These are phyloP conservation scores for Gymnopus androsaceus DNA, from an alignment of 1,284 basidiomycete genomes.

Conservation along the genomic window DNA sequence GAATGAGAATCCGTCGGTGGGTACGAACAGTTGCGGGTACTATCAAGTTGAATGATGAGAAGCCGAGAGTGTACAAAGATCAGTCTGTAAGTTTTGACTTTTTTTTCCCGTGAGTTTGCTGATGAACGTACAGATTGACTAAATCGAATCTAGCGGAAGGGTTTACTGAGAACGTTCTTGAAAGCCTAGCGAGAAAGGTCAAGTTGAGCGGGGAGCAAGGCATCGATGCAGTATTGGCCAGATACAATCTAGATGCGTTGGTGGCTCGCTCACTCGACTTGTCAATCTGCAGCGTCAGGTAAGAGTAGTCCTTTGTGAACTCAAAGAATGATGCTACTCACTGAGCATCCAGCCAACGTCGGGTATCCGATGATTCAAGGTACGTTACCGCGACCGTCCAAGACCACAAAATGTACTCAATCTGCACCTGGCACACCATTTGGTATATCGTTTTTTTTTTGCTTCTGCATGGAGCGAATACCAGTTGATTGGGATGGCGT, in stretches of 20 bases:
- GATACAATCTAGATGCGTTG: constrained; percentile 57
- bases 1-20: constrained; percentile 51
- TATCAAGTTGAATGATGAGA: constrained; percentile 58
- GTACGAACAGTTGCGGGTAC: constrained; percentile 55
- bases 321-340: constrained; percentile 31
- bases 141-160: constrained; percentile 48
- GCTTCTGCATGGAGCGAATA: constrained; percentile 58
- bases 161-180: constrained; percentile 46
- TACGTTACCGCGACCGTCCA: no score
- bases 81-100: constrained; percentile 43
- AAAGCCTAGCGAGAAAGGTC: constrained; percentile 49
- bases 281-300: constrained; percentile 49
- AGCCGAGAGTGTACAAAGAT: constrained; percentile 46
- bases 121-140: constrained; percentile 40
- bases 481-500: constrained; percentile 56
- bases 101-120: constrained; percentile 3
- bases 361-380: constrained; percentile 64
- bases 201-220: constrained; percentile 55
- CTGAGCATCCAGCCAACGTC: no score
- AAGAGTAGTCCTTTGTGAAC: constrained; percentile 29
- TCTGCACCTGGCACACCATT: constrained; percentile 58
- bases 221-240: constrained; percentile 57
- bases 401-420: constrained; percentile 42
- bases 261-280: constrained; percentile 56
- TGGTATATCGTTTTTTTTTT: constrained; percentile 50